These are phyloP conservation scores for Penicillium antarcticum DNA, from an alignment of 495 filamentous ascomycete genomes.

Conservation along the genomic window DNA sequence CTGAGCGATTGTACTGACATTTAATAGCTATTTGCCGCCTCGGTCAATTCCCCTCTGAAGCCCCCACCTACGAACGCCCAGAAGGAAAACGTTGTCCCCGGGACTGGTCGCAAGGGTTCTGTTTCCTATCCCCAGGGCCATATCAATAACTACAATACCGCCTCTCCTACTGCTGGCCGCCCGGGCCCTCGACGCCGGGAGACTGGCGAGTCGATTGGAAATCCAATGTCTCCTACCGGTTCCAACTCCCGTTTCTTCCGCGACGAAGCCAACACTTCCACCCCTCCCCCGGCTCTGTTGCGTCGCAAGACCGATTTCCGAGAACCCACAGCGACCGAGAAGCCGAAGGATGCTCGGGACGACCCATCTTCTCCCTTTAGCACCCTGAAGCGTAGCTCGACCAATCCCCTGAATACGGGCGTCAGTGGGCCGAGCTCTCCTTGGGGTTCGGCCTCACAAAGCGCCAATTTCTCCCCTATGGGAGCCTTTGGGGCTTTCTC, in stretches of 20 bases:
- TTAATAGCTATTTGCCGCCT: constrained; percentile 66
- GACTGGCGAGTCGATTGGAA: constrained; percentile 68
- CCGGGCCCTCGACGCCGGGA: constrained; percentile 78
- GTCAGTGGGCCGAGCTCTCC: constrained; percentile 58
- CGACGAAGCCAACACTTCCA: constrained; percentile 57
- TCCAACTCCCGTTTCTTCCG: constrained; percentile 51
- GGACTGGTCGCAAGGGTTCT: constrained; percentile 68
- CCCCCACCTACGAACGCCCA: constrained; percentile 66
- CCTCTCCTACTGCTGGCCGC: constrained; percentile 61
- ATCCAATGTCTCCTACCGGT: constrained; percentile 57
- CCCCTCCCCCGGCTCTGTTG: constrained; percentile 63
- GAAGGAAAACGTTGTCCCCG: constrained; percentile 64
- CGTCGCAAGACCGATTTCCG: constrained; percentile 71
- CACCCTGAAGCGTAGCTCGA: constrained; percentile 67
- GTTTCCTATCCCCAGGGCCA: constrained; percentile 58
- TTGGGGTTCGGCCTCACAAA: constrained; percentile 61
- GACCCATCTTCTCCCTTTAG: constrained; percentile 56
- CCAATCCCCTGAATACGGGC: constrained; percentile 53
- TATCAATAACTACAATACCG: constrained; percentile 42
- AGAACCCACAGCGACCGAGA: constrained; percentile 40
- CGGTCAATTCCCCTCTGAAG: constrained; percentile 92
- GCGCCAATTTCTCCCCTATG: constrained; percentile 62
- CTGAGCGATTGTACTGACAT: constrained; percentile 16
- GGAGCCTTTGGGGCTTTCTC: constrained; percentile 88
- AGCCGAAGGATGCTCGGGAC: constrained; percentile 43